phyloP scores from a whole-genome alignment of 2,329 filamentous ascomycete species.

The Sporothrix humicola region DNA sequence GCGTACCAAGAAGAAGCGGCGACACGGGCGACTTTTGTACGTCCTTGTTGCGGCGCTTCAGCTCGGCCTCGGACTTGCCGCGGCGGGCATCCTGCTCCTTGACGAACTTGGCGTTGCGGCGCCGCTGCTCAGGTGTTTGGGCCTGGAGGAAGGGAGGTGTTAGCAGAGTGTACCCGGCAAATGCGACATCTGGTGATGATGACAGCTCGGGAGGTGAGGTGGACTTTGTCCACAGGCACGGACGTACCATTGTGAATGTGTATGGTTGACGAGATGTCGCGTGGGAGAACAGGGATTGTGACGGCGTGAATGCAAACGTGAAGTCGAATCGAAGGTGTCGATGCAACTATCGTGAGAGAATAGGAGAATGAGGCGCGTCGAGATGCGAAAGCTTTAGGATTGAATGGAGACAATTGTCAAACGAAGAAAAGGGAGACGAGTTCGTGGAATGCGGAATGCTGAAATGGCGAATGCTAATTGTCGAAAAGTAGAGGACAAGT shows the following conservation, averaged over 20 bases:
- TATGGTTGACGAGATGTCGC: slow-evolving; percentile 6
- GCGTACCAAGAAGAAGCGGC: slow-evolving; percentile 66
- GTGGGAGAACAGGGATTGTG: neutral
- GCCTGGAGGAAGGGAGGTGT: slow-evolving; percentile 55
- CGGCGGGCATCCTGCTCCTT: slow-evolving; percentile 74
- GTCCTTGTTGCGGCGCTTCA: slow-evolving; percentile 66
- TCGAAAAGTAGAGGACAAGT: neutral
- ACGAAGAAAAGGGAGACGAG: neutral
- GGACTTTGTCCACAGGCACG: too few relatives aligned
- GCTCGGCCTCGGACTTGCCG: slow-evolving; percentile 71
- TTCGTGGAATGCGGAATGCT: neutral
- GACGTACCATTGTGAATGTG: slow-evolving; percentile 38
- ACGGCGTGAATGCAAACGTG: neutral
- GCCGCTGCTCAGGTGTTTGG: slow-evolving; percentile 84
- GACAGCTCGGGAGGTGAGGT: too few relatives aligned
- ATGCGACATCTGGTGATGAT: too few relatives aligned
- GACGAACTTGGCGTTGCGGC: slow-evolving; percentile 78
- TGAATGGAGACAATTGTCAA: neutral
- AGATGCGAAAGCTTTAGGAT: too few relatives aligned
- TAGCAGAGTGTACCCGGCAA: too few relatives aligned
- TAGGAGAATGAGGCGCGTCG: slow-evolving; percentile 6
- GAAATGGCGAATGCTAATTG: neutral
- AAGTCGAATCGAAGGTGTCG: neutral
- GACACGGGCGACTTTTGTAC: slow-evolving; percentile 66
- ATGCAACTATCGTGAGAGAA: neutral